Evolutionary conservation across 441 rosid species (phyloP).

Genomic region (Rhodomyrtus psidioides): DNA sequence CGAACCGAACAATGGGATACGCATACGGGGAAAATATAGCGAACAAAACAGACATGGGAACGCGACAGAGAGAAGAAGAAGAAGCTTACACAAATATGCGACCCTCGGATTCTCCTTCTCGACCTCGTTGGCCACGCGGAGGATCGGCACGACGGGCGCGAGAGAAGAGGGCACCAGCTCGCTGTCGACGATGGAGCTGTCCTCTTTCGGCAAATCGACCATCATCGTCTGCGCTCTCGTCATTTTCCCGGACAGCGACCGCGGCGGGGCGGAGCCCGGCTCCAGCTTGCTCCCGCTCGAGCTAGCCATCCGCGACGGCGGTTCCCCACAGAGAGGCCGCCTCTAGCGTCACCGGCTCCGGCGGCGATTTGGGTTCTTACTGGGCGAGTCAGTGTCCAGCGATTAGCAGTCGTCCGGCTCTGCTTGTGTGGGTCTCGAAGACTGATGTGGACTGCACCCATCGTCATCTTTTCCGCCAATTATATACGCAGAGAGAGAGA

Average conservation of each 20-base stretch:
- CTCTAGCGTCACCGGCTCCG: background rate
- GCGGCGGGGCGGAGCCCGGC: conserved; percentile 12
- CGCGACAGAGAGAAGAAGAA: background rate
- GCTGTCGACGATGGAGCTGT: conserved; percentile 46
- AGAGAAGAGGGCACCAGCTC: conserved; percentile 91
- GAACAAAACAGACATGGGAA: background rate
- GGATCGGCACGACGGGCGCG: conserved; percentile 52
- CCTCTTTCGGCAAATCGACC: conserved; percentile 62
- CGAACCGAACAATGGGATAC: background rate
- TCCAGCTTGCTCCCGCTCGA: conserved; percentile 57
- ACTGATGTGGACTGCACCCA: background rate
- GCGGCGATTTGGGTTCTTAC: background rate
- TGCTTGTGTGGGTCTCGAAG: background rate
- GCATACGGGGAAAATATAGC: background rate
- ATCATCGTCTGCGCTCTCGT: conserved; percentile 40
- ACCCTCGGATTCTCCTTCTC: conserved; percentile 61
- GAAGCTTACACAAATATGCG: conserved; percentile 72
- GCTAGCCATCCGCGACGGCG: conserved; percentile 50
- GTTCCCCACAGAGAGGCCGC: background rate
- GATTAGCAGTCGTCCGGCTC: background rate
- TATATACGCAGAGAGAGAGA: conserved; percentile 1
- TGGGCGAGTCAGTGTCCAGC: background rate
- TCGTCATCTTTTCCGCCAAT: background rate
- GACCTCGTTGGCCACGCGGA: conserved; percentile 90
- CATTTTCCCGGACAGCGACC: conserved; percentile 38